These are phyloP conservation scores for Amphibolis antarctica DNA, from an alignment of 106 monocot genomes.

Conservation along the genomic window DNA sequence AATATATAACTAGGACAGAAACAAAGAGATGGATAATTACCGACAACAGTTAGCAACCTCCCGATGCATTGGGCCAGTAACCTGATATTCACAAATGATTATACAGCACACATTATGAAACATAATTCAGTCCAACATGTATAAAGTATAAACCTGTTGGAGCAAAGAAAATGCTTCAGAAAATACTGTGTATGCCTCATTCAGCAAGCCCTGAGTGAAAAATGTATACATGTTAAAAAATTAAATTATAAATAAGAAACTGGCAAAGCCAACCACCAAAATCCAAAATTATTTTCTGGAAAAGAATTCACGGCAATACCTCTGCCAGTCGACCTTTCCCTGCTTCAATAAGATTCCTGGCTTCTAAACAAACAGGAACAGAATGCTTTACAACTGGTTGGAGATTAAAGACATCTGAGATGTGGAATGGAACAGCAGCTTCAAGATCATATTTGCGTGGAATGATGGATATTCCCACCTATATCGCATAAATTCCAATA, in stretches of 20 bases:
- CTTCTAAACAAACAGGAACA: conserved; percentile 77
- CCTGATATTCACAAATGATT: conserved; percentile 32
- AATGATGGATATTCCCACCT: conserved; percentile 83
- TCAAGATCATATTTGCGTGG: conserved; percentile 76
- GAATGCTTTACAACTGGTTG: conserved; percentile 92
- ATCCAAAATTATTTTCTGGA: too few species aligned
- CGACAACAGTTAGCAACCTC: conserved; percentile 97
- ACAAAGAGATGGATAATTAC: conserved; percentile 16
- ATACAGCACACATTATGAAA: conserved; percentile 1
- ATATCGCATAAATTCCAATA: conserved; percentile 3
- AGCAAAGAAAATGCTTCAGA: conserved; percentile 91
- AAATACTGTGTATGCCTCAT: conserved; percentile 87
- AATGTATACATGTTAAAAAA: not conserved
- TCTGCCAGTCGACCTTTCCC: conserved; percentile 81
- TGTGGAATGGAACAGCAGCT: conserved; percentile 55
- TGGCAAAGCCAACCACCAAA: not conserved
- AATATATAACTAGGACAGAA: not conserved
- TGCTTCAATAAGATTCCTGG: conserved; percentile 64
- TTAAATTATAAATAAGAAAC: not conserved
- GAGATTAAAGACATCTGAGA: conserved; percentile 76
- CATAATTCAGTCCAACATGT: not conserved
- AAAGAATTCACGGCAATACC: too few species aligned
- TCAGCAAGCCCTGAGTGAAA: conserved; percentile 53
- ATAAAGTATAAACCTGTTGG: conserved; percentile 55
- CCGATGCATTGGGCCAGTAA: conserved; percentile 96